Evolutionary conservation across 2,329 filamentous ascomycete species (phyloP).

Genomic region (Nigrograna mackinnonii): DNA sequence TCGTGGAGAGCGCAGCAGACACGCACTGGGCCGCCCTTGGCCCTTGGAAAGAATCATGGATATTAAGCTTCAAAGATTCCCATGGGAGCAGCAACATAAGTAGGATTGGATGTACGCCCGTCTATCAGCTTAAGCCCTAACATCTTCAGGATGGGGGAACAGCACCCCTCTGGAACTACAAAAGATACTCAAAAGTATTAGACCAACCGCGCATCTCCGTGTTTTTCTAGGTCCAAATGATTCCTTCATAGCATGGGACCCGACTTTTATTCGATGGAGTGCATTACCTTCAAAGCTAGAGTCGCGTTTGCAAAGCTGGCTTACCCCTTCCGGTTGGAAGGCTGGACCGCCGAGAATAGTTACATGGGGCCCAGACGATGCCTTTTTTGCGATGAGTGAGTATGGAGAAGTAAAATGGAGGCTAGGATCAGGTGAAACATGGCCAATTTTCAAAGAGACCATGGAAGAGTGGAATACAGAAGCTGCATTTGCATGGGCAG

Average conservation of each 20-base stretch:
- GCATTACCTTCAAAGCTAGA: slow-evolving; percentile 29
- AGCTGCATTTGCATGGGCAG: slow-evolving; percentile 30
- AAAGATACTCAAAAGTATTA: slow-evolving; percentile 22
- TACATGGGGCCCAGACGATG: slow-evolving; percentile 32
- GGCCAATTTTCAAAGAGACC: slow-evolving; percentile 37
- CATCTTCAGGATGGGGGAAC: slow-evolving; percentile 22
- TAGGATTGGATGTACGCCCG: slow-evolving; percentile 1
- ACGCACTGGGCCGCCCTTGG: slow-evolving; percentile 37
- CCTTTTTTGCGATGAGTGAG: slow-evolving; percentile 41
- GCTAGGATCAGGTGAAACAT: slow-evolving; percentile 21
- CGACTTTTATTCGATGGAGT: slow-evolving; percentile 35
- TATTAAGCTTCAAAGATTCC: slow-evolving; percentile 33
- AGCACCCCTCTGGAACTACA: slow-evolving; percentile 24
- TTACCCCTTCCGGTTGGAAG: slow-evolving; percentile 41
- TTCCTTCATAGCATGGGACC: slow-evolving; percentile 40
- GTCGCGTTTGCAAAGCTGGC: slow-evolving; percentile 36
- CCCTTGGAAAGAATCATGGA: slow-evolving; percentile 32
- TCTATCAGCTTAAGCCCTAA: not conserved
- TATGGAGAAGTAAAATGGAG: slow-evolving; percentile 36
- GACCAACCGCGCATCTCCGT: slow-evolving; percentile 32
- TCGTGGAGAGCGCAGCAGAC: slow-evolving; percentile 23
- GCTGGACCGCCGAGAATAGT: slow-evolving; percentile 35
- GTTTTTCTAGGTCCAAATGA: slow-evolving; percentile 30
- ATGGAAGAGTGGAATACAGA: slow-evolving; percentile 39
- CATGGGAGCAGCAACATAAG: slow-evolving; percentile 27